Base-by-base conservation (phyloP, 495 filamentous ascomycete genomes). In the Poronia punctata region DNA sequence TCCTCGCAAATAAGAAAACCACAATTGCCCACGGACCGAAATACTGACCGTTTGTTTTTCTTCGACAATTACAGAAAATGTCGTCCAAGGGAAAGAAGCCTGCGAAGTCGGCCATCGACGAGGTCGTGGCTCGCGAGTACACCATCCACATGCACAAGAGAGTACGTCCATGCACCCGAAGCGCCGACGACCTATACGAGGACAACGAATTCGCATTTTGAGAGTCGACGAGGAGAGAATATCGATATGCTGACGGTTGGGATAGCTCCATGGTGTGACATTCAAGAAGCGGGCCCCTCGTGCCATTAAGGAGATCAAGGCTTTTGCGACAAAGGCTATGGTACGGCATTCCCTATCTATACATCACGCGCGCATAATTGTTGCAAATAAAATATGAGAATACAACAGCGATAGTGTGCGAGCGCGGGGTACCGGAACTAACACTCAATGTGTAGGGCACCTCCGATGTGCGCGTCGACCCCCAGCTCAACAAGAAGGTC, bases 101-200 rank as follows among this genome's bases (percentile, higher is more conserved):
- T 40, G 49, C 76, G 53, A 94, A 94, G 82, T 95, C 88, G 64
- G 92, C 92, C 71, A 94, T 97, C 67, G 83, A 85, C 62, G 89
- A 97, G 71, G 93, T 97, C 59, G 92, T 99, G 62, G 81, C 92
- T 45, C 88, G 92, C 78, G 93, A 99, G 77, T 99, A 97, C 80
- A 99, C 92, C 67, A 99, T 99, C 78, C 90, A 99, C 79, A 72
- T 99, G 50, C 92, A 99, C 84, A 97, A 94, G 82, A 82, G 89
- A 69, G 92, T 97, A 93, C 67, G 86, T 86, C 68, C 60, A 68
- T 58, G 7, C 45, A 31, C 37, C 42, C 26, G 15, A n/a, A 19
- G 58, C 59, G 55, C 62, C 49, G 56, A 51, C 53, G 41, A 40
- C 1, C 50, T 31, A 50, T 40, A 40, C 42, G 35, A 38, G 4